Conservation (phyloP, 768 basidiomycete species). For the Boletus sp. region DNA sequence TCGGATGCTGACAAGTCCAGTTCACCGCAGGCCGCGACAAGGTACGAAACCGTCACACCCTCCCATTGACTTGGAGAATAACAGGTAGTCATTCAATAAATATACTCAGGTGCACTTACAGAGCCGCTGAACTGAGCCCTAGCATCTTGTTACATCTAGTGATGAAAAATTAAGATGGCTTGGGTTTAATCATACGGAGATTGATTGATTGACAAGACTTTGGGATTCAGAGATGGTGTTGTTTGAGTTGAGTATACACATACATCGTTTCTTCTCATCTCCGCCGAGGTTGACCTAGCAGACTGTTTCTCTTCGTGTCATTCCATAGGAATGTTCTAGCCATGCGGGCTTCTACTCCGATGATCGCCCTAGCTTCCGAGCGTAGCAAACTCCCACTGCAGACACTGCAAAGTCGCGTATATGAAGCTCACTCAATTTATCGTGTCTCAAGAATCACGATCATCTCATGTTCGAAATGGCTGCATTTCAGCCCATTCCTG, state of each 20-base stretch:
- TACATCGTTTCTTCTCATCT: too few relatives aligned
- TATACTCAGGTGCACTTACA: too few relatives aligned
- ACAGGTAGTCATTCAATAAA: neutral
- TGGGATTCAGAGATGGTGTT: too few relatives aligned
- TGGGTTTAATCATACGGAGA: too few relatives aligned
- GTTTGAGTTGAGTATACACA: too few relatives aligned
- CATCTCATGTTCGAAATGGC: neutral
- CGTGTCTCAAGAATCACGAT: neutral
- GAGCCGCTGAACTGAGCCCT: too few relatives aligned
- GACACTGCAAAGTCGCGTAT: neutral
- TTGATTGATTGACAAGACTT: too few relatives aligned
- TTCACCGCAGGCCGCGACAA: neutral
- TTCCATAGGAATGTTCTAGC: neutral
- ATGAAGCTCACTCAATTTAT: neutral
- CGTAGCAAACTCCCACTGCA: neutral
- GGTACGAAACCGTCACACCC: neutral
- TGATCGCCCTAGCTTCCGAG: neutral
- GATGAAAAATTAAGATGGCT: too few relatives aligned
- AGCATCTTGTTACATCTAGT: too few relatives aligned
- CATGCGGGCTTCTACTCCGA: neutral
- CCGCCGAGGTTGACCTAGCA: too few relatives aligned
- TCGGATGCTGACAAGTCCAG: neutral
- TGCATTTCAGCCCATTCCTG: neutral
- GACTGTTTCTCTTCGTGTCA: neutral
- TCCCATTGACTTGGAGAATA: neutral